Base-by-base conservation (phyloP, 2,329 filamentous ascomycete species). In the Dendryphion nanum region DNA sequence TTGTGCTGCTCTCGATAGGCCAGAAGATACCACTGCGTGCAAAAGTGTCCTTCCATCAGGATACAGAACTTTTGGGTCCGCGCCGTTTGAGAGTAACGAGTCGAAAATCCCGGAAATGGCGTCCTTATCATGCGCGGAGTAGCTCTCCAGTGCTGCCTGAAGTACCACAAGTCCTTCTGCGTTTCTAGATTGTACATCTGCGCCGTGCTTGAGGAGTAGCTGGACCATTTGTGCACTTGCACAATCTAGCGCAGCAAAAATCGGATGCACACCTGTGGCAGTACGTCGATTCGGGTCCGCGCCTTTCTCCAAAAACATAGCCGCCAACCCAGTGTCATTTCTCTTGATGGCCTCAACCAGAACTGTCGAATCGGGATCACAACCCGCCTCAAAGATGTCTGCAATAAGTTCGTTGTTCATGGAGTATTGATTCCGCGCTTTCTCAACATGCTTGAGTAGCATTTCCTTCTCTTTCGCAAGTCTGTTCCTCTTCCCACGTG, bases 261-360 rank as follows among this genome's bases (percentile, higher is more conserved):
- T 53, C 2, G 61, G 61, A 4, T 38, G 38, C 4, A 55, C 16
- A 3, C 57, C 59, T 6, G 43, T 47, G 4, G 45, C 39, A 3
- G 55, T 55, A 16, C 44, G 29, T 8, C 53, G 47, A 31, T 61
- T 56, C 12, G 59, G 53, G 37, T 63, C 57, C 5, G 53, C 52
- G 18, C 56, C 61, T 33, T 53, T 56, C 13, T 51, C 48, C 4
- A 64, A 32, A 34, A 64, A 55, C 51, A 60, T 55, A 31, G 55
- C 50, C 1, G 58, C 59, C 14, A 64, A 32, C 12, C 40, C 36
- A 1, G 39, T 32, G 33, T 63, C 56, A 16, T 59, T 40, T 28
- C 45, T 50, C 40, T 61, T 61, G 41, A 64, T 58, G 1, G 58
- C 55, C 28, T 61, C 61, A 3, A 64, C 41, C 17, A 64, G 40